A percentile compares a stretch with the other conserved stretches of the same genome.
phyloP scores from a whole-genome alignment of 1,284 basidiomycete species.

The Rhodotorula sp. region DNA sequence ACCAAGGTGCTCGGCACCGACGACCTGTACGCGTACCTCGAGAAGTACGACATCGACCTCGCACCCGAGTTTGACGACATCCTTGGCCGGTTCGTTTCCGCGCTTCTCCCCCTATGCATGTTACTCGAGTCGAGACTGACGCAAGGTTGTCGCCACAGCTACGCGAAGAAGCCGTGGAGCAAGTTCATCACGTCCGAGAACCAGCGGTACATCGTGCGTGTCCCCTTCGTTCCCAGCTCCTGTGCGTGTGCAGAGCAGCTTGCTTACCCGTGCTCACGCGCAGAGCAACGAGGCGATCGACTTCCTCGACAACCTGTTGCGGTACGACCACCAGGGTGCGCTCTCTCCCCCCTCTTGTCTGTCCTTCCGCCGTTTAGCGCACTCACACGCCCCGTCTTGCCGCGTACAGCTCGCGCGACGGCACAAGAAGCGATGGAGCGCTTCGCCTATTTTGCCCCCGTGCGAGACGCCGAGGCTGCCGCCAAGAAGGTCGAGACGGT shows the following conservation, averaged over 20 bases:
- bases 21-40: conserved; percentile 74
- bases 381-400: no score
- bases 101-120: no score
- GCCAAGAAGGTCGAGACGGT: not conserved
- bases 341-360: no score
- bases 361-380: no score
- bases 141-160: not conserved
- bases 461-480: conserved; percentile 2
- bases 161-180: conserved; percentile 90
- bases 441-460: conserved; percentile 69
- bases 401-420: conserved; percentile 56
- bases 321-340: conserved; percentile 40
- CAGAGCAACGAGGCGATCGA: conserved; percentile 97
- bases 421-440: conserved; percentile 88
- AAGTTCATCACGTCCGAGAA: conserved; percentile 70
- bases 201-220: conserved; percentile 23
- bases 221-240: not conserved
- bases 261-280: conserved; percentile 73
- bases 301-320: conserved; percentile 74
- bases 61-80: conserved; percentile 78
- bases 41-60: conserved; percentile 44
- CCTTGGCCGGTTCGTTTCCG: conserved; percentile 64
- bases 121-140: not conserved
- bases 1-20: conserved; percentile 97
- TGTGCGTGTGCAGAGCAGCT: no score